phyloP scores from a whole-genome alignment of 208 protist species.

The Blastocrithidia nonstop region DNA sequence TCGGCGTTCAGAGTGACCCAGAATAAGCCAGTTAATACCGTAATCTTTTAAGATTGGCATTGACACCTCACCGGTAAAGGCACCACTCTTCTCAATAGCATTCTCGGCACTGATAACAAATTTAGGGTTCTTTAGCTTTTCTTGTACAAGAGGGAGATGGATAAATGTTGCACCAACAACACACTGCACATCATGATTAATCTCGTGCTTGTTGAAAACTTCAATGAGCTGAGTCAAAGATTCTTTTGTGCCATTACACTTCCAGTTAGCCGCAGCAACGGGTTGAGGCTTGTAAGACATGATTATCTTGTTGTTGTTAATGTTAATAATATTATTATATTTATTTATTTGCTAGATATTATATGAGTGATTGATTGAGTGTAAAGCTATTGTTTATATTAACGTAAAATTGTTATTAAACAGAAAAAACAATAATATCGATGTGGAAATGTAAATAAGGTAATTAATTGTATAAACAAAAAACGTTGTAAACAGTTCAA shows the following conservation, averaged over 20 bases:
- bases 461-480: too few relatives aligned
- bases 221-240: conserved; percentile 60
- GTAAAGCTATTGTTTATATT: too few relatives aligned
- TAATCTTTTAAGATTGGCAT: conserved; percentile 89
- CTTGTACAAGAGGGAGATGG: conserved; percentile 62
- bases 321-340: neutral
- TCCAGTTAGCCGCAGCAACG: conserved; percentile 91
- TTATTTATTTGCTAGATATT: neutral
- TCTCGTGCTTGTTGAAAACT: conserved; percentile 42
- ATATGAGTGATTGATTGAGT: too few relatives aligned
- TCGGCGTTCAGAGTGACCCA: conserved; percentile 97
- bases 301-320: conserved; percentile 7
- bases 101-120: conserved; percentile 78
- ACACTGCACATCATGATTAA: conserved; percentile 74
- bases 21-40: conserved; percentile 87
- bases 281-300: conserved; percentile 75
- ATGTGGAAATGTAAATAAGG: too few relatives aligned
- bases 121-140: conserved; percentile 41
- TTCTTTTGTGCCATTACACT: conserved; percentile 84
- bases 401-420: too few relatives aligned
- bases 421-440: too few relatives aligned
- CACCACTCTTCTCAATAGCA: conserved; percentile 71
- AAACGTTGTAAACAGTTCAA: too few relatives aligned
- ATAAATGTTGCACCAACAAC: conserved; percentile 76
- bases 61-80: conserved; percentile 81